A percentile compares a stretch with the other conserved stretches of the same genome.
Conservation (phyloP, 2,329 filamentous ascomycete genomes). For the Ceratocystis diversiconidia region DNA sequence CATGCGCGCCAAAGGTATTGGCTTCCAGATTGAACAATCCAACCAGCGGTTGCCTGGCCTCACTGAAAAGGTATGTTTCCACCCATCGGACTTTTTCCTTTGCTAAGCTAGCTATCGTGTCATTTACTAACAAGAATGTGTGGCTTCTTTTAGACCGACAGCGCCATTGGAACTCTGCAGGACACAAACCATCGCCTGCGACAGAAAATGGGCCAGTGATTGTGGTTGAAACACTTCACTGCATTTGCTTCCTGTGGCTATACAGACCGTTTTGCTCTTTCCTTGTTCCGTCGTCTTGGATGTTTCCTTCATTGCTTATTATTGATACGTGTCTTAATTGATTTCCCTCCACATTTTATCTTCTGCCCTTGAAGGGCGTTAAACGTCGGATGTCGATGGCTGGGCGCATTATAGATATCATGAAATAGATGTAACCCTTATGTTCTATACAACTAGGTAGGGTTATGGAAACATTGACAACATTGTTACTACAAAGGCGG, state of each 20-base stretch:
- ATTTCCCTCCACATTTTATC: constrained; percentile 1
- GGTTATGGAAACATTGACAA: not conserved
- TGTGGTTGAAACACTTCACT: not conserved
- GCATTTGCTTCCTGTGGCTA: not conserved
- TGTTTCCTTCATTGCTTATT: constrained; percentile 5
- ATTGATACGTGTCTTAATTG: constrained; percentile 11
- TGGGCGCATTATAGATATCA: not conserved
- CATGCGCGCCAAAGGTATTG: constrained; percentile 59
- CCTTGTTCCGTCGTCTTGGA: not conserved
- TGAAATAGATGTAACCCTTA: not conserved
- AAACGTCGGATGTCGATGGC: not conserved
- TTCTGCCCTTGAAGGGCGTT: not conserved
- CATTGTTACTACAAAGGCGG: not conserved
- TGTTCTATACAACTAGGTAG: not conserved
- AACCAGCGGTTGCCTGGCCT: constrained; percentile 42
- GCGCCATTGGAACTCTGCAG: constrained; percentile 32
- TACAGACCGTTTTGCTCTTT: not conserved
- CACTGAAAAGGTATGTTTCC: constrained; percentile 51
- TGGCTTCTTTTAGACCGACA: constrained; percentile 50
- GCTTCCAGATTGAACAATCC: constrained; percentile 61
- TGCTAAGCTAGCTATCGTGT: not conserved
- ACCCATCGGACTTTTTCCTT: not conserved
- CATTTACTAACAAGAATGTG: constrained; percentile 19
- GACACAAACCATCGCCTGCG: constrained; percentile 17
- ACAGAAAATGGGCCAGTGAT: constrained; percentile 17